phyloP scores from a whole-genome alignment of 2,329 filamentous ascomycete species.

The Penicillium rolfsii region DNA sequence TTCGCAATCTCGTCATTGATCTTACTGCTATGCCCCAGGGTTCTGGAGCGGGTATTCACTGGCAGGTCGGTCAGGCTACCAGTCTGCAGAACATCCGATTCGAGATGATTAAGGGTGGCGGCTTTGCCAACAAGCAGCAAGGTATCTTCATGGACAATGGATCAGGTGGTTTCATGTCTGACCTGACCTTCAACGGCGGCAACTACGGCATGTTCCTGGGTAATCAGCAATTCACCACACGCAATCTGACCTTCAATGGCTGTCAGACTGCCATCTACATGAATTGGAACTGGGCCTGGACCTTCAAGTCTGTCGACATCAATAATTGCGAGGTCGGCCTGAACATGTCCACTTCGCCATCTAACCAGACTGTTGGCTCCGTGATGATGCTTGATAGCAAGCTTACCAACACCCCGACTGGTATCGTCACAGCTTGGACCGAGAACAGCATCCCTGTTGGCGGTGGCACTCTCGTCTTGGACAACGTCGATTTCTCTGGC shows the following conservation, averaged over 20 bases:
- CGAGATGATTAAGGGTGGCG: conserved; percentile 72
- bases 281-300: conserved; percentile 93
- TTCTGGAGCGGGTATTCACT: conserved; percentile 73
- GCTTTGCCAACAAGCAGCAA: conserved; percentile 67
- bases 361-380: conserved; percentile 78
- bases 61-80: conserved; percentile 83
- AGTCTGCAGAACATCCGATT: conserved; percentile 80
- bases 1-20: conserved; percentile 82
- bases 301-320: conserved; percentile 74
- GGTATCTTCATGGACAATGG: conserved; percentile 86
- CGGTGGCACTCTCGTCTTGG: conserved; percentile 80
- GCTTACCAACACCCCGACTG: conserved; percentile 74
- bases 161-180: conserved; percentile 80
- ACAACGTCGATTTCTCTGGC: conserved; percentile 84
- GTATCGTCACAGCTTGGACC: conserved; percentile 75
- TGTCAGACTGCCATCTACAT: conserved; percentile 83
- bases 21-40: conserved; percentile 65
- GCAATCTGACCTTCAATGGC: conserved; percentile 79
- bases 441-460: conserved; percentile 64
- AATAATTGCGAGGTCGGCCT: conserved; percentile 75
- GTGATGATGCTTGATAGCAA: conserved; percentile 80
- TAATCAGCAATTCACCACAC: conserved; percentile 84
- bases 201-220: conserved; percentile 77
- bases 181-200: conserved; percentile 82
- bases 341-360: conserved; percentile 71